Conservation (phyloP, 1,284 basidiomycete species). For the Apiotrichum laibachii region DNA sequence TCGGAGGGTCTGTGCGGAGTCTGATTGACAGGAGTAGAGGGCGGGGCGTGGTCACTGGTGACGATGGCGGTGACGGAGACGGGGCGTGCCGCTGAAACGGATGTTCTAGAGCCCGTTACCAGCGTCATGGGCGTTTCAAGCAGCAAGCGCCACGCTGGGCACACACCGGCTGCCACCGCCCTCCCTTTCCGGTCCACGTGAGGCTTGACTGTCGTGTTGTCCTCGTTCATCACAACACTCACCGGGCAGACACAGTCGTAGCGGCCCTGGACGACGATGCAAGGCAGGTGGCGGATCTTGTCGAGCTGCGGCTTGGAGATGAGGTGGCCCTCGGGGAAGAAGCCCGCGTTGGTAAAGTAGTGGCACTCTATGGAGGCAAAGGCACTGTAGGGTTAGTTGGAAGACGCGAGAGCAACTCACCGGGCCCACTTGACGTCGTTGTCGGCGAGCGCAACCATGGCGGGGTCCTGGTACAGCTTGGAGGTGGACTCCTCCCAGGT, state of each 20-base stretch:
- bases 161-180: no score
- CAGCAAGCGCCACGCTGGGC: no score
- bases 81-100: no score
- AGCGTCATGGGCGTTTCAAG: no score
- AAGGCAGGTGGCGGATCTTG: constrained; percentile 87
- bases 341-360: constrained; percentile 83
- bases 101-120: no score
- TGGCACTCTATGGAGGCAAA: constrained; percentile 91
- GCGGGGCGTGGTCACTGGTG: not conserved
- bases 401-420: constrained; percentile 53
- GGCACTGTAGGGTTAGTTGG: constrained; percentile 56
- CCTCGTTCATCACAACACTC: constrained; percentile 23
- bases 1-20: not conserved
- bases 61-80: no score
- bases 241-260: constrained; percentile 55
- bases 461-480: constrained; percentile 67
- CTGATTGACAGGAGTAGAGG: no score
- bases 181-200: no score
- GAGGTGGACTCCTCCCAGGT: constrained; percentile 90
- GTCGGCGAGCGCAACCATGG: constrained; percentile 66
- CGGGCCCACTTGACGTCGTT: constrained; percentile 67
- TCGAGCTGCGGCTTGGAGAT: constrained; percentile 78
- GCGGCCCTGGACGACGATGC: constrained; percentile 77
- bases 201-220: no score
- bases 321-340: constrained; percentile 75